A percentile compares a stretch with the other conserved stretches of the same genome.
Evolutionary conservation across 441 rosid genomes (phyloP).

Genomic region (Dalechampia spathulata): DNA sequence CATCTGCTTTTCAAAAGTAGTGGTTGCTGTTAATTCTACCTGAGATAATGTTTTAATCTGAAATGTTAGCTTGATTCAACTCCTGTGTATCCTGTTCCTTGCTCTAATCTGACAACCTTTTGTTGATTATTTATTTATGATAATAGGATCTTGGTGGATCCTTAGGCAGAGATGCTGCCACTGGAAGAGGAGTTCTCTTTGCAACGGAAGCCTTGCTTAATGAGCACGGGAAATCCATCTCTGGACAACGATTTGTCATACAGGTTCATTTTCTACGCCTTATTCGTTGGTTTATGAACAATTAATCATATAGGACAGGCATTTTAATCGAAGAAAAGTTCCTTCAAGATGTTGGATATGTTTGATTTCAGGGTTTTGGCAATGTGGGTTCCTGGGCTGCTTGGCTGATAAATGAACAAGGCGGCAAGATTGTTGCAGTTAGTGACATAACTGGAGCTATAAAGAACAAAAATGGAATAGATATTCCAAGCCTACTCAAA

Average conservation of each 20-base stretch:
- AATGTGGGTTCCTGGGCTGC: slow-evolving; percentile 99
- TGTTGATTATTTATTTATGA: slow-evolving; percentile 1
- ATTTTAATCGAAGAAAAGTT: background rate
- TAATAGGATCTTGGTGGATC: slow-evolving; percentile 98
- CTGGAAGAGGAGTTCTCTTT: slow-evolving; percentile 93
- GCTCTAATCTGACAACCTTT: background rate
- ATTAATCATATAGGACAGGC: background rate
- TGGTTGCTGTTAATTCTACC: too few species aligned
- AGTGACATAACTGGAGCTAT: slow-evolving; percentile 95
- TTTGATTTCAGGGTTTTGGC: slow-evolving; percentile 70
- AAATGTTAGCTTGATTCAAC: background rate
- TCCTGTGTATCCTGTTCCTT: background rate
- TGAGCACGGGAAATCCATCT: slow-evolving; percentile 73
- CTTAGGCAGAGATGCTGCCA: slow-evolving; percentile 96
- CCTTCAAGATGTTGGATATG: background rate
- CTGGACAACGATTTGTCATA: slow-evolving; percentile 66
- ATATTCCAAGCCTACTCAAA: slow-evolving; percentile 44
- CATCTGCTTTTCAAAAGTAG: too few species aligned
- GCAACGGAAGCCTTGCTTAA: slow-evolving; percentile 94
- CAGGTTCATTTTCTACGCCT: slow-evolving; percentile 38
- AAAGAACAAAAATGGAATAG: slow-evolving; percentile 76
- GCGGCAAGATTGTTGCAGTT: slow-evolving; percentile 85
- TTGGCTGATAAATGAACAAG: slow-evolving; percentile 70
- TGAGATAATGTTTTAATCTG: background rate
- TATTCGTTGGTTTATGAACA: background rate